phyloP scores from a whole-genome alignment of 148 eudicot genomes.

The Linanthus parryae region DNA sequence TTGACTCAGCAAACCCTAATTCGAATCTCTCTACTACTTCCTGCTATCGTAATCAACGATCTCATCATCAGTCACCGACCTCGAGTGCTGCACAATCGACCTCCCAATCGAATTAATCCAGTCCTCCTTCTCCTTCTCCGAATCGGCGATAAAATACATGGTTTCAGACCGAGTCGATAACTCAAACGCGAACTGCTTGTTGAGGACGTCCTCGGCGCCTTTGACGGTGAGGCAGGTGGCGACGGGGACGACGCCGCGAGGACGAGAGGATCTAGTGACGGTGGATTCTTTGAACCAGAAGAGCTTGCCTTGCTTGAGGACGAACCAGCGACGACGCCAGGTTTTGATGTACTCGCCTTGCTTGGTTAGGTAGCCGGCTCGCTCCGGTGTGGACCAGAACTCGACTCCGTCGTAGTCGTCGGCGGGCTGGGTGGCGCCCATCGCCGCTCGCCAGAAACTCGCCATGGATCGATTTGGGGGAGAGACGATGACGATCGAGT shows the following conservation, averaged over 20 bases:
- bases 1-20: too few species aligned
- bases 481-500: too few species aligned
- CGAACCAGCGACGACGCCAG: conserved; percentile 88
- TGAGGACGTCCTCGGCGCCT: conserved; percentile 79
- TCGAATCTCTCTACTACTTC: too few species aligned
- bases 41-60: conserved; percentile 46
- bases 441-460: conserved; percentile 62
- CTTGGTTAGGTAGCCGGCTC: conserved; percentile 73
- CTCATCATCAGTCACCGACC: conserved; percentile 65
- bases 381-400: conserved; percentile 65
- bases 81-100: conserved; percentile 73
- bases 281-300: conserved; percentile 86
- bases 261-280: conserved; percentile 45
- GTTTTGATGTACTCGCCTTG: conserved; percentile 94
- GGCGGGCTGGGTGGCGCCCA: conserved; percentile 23
- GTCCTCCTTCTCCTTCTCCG: conserved; percentile 83
- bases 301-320: conserved; percentile 71
- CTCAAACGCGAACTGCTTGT: conserved; percentile 65
- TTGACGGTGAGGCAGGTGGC: conserved; percentile 63
- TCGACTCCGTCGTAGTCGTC: conserved; percentile 44
- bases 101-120: conserved; percentile 92
- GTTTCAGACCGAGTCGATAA: conserved; percentile 58
- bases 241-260: conserved; percentile 76
- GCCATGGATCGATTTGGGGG: conserved; percentile 34
- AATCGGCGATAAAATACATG: conserved; percentile 82